phyloP scores from a whole-genome alignment of 78 protist genomes.

The Bigelowiella natans region DNA sequence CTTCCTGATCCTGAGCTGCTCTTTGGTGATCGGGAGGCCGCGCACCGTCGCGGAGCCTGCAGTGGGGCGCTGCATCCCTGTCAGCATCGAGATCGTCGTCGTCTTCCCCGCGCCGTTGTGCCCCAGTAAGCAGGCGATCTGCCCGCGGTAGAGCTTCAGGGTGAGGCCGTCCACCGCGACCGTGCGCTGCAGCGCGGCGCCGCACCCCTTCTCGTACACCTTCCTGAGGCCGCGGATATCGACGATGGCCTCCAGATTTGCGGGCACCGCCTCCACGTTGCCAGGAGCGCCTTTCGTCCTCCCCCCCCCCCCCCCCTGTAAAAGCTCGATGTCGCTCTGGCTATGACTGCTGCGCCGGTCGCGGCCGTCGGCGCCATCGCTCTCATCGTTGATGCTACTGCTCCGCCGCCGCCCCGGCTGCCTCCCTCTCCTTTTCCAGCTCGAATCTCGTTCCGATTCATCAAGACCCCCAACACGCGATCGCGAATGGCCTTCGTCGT shows the following conservation, averaged over 20 bases:
- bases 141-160: constrained; percentile 2
- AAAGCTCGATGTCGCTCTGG: no score
- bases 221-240: background rate
- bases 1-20: background rate
- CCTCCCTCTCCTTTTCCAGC: no score
- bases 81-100: constrained; percentile 62
- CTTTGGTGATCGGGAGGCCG: background rate
- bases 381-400: no score
- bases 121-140: constrained; percentile 50
- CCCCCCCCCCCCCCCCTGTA: no score
- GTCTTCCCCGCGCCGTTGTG: constrained; percentile 81
- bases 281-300: no score
- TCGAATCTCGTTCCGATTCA: no score
- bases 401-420: no score
- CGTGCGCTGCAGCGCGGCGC: background rate
- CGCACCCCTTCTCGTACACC: background rate
- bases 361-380: no score
- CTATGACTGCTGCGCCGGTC: no score
- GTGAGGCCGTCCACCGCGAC: background rate
- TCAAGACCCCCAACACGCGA: no score
- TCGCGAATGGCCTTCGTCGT: no score
- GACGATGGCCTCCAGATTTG: background rate
- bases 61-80: constrained; percentile 59
- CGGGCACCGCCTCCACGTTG: background rate
- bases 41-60: constrained; percentile 33